Percentiles rank a stretch among this genome's conserved stretches.
phyloP scores from a whole-genome alignment of 768 basidiomycete species.

The Suillus clintonianus region DNA sequence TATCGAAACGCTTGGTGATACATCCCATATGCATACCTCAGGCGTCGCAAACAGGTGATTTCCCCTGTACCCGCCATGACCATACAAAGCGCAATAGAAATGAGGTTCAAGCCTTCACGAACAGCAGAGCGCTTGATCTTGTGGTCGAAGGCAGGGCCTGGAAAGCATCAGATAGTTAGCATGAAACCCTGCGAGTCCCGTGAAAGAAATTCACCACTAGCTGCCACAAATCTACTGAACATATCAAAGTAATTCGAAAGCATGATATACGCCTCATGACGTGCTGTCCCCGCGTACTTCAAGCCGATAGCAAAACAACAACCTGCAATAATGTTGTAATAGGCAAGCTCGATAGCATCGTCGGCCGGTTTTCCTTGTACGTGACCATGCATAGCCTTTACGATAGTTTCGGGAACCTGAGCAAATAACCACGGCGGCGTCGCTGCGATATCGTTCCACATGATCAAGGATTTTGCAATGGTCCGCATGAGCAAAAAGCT shows the following conservation, averaged over 20 bases:
- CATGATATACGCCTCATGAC: constrained; percentile 84
- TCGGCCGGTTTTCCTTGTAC: constrained; percentile 54
- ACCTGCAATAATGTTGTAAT: constrained; percentile 89
- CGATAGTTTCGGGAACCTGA: constrained; percentile 72
- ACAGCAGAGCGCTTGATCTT: constrained; percentile 87
- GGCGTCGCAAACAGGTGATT: constrained; percentile 80
- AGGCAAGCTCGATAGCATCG: constrained; percentile 82
- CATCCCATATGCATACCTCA: constrained; percentile 90
- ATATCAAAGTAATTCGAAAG: constrained; percentile 82
- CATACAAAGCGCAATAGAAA: constrained; percentile 85
- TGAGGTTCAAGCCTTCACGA: constrained; percentile 84
- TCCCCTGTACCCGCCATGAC: constrained; percentile 99
- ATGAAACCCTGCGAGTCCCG: constrained; percentile 1
- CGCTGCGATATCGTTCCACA: constrained; percentile 81
- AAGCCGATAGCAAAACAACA: constrained; percentile 90
- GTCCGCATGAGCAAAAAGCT: constrained; percentile 84
- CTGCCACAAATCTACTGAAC: constrained; percentile 70
- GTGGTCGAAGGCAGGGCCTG: constrained; percentile 81
- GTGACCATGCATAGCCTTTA: constrained; percentile 55
- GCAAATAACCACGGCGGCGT: constrained; percentile 70
- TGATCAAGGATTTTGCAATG: constrained; percentile 74
- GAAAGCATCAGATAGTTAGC: constrained; percentile 3
- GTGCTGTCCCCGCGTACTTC: constrained; percentile 93
- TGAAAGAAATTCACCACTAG: constrained; percentile 52
- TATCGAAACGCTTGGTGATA: constrained; percentile 76